Base-by-base conservation (phyloP, 225 moss, liverwort and hornwort genomes). In the Sphagnum tenellum region DNA sequence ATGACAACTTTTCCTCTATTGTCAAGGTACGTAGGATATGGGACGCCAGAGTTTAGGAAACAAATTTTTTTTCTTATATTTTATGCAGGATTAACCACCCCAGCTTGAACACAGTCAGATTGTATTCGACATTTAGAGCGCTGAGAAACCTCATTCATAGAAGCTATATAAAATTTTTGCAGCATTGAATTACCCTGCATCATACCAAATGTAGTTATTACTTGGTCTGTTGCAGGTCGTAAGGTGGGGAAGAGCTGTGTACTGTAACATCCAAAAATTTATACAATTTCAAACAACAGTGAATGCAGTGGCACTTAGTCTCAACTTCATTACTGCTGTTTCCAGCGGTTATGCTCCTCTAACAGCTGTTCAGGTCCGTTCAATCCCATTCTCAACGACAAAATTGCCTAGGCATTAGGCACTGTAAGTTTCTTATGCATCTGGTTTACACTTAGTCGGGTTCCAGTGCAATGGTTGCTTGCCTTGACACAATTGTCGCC, bases 1-100 rank as follows among this genome's bases (percentile, higher is more conserved):
- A 94, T 75, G 94, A 94, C 66, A 89, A 94, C 66, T 94, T 94
- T 83, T 54, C 94, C 13, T 94, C 94, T 56, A 94, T 94, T 72
- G 91, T 94, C n/a, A 94, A 86, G 83, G 92, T 90, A 75, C 61
- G 60, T 11, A 29, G 29, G 29, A 29, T 29, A 29, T 29, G 29
- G 29, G 29, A 29, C 29, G 29, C 29, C 29, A 29, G 29, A 29
- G 29, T 29, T 29, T 29, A 29, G 29, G 29, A 29, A 29, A 29
- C 29, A 29, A 29, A 29, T 29, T 29, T 29, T 29, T 29, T 29
- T 29, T 29, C 29, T 29, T 29, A 29, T 29, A 29, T 29, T 29
- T 29, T 29, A 29, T 29, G 29, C 29, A 29, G 29, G 29, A 29
- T 29, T 29, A 29, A 29, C 29, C 29, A 29, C 29, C 29, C 29